These are phyloP conservation scores for Aspergillus flavus DNA, from an alignment of 2,329 filamentous ascomycete species.

Conservation along the genomic window DNA sequence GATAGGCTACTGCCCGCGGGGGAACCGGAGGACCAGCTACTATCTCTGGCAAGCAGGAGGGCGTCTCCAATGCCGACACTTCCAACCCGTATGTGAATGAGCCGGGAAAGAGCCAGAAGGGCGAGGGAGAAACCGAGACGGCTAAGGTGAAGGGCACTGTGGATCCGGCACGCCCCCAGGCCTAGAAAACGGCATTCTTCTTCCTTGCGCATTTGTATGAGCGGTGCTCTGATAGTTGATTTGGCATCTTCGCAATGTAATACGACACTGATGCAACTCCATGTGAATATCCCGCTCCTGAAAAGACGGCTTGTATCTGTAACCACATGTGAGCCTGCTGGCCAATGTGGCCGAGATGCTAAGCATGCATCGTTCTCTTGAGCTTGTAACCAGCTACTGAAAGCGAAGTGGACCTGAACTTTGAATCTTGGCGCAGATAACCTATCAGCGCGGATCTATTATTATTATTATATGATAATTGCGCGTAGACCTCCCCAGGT, in stretches of 20 bases:
- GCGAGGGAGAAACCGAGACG: slow-evolving; percentile 59
- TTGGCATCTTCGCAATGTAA: neutral
- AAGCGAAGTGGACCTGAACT: slow-evolving; percentile 11
- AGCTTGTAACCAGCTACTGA: slow-evolving; percentile 13
- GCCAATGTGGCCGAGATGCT: neutral
- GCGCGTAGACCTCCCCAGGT: neutral
- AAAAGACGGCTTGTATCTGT: neutral
- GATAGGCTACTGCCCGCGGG: slow-evolving; percentile 18
- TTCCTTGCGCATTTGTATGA: neutral
- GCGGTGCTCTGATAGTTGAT: slow-evolving; percentile 8
- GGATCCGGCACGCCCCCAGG: slow-evolving; percentile 36
- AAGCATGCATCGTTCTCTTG: neutral
- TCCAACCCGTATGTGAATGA: slow-evolving; percentile 52
- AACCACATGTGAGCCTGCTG: neutral
- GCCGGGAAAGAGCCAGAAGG: slow-evolving; percentile 57
- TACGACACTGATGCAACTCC: neutral
- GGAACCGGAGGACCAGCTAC: slow-evolving; percentile 37
- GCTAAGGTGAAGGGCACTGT: slow-evolving; percentile 58
- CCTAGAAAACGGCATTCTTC: neutral
- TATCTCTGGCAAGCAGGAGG: slow-evolving; percentile 57
- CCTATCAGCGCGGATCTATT: slow-evolving; percentile 9
- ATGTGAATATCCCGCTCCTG: neutral
- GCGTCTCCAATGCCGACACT: slow-evolving; percentile 55
- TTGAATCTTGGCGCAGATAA: slow-evolving; percentile 5
- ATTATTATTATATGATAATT: slow-evolving; percentile 17